phyloP scores from a whole-genome alignment of 371 early-diverging fungal species.

The Zopfochytrium polystomum region DNA sequence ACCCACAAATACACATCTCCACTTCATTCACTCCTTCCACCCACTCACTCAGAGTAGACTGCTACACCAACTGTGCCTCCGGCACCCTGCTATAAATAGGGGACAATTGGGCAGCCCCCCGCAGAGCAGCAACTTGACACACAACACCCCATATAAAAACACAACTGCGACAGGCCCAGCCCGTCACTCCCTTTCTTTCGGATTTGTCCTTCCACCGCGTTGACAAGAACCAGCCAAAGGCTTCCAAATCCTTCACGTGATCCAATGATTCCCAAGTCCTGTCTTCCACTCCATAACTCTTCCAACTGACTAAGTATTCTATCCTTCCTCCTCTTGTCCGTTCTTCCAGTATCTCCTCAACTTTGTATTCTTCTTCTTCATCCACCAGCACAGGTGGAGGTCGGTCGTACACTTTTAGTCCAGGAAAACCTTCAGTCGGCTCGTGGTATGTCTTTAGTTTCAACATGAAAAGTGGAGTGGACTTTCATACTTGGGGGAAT shows the following conservation, averaged over 20 bases:
- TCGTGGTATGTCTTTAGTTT: background rate
- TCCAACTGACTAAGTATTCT: background rate
- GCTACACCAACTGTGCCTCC: too few relatives aligned
- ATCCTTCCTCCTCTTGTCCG: background rate
- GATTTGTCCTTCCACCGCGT: too few relatives aligned
- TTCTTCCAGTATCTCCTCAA: slow-evolving; percentile 1
- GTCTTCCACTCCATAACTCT: background rate
- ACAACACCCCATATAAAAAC: too few relatives aligned
- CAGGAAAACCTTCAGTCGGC: background rate
- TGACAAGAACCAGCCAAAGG: too few relatives aligned
- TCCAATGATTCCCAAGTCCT: background rate
- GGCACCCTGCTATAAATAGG: too few relatives aligned
- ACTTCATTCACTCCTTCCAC: too few relatives aligned
- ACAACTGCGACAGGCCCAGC: too few relatives aligned
- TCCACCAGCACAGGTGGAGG: background rate
- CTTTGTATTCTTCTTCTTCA: background rate
- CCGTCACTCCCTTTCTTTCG: too few relatives aligned
- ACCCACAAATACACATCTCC: too few relatives aligned
- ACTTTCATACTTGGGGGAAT: background rate
- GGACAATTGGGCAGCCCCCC: too few relatives aligned
- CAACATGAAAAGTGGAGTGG: background rate
- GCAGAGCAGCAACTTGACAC: too few relatives aligned
- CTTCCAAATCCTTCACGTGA: background rate
- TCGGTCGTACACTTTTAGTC: background rate
- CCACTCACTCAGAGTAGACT: too few relatives aligned